Conservation (phyloP, 108 stramenopile species). For the Schizochytrium sp. region DNA sequence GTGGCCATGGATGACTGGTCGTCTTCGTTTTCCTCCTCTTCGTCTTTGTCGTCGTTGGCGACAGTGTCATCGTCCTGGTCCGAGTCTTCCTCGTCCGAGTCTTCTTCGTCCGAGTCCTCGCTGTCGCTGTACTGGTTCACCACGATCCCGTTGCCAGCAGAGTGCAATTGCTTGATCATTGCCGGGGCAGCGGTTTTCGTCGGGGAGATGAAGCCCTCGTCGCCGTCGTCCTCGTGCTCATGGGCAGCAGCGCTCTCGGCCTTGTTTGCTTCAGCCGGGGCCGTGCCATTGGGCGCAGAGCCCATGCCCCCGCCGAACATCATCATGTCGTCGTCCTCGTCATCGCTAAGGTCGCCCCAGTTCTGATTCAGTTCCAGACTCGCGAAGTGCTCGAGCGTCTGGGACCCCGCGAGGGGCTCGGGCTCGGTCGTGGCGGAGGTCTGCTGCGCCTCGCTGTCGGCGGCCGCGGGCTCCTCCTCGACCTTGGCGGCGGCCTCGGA, state of each 20-base stretch:
- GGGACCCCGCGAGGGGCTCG: not conserved
- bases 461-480: not conserved
- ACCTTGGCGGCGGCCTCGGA: not conserved
- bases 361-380: not conserved
- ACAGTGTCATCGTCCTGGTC: not conserved
- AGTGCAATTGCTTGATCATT: not conserved
- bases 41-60: not conserved
- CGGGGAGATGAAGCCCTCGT: not conserved
- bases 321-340: not conserved
- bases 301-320: too few relatives aligned
- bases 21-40: not conserved
- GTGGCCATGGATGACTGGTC: not conserved
- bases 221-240: not conserved
- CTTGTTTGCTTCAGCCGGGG: too few relatives aligned
- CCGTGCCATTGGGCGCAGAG: too few relatives aligned
- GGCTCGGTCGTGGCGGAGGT: not conserved
- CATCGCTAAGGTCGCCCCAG: not conserved
- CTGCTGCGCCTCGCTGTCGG: not conserved
- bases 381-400: not conserved
- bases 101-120: not conserved
- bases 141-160: too few relatives aligned
- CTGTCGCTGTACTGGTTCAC: too few relatives aligned
- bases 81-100: not conserved
- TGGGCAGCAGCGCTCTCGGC: too few relatives aligned
- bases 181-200: not conserved